Evolutionary conservation across 2,329 filamentous ascomycete genomes (phyloP).

Genomic region (Neopestalotiopsis rosae): DNA sequence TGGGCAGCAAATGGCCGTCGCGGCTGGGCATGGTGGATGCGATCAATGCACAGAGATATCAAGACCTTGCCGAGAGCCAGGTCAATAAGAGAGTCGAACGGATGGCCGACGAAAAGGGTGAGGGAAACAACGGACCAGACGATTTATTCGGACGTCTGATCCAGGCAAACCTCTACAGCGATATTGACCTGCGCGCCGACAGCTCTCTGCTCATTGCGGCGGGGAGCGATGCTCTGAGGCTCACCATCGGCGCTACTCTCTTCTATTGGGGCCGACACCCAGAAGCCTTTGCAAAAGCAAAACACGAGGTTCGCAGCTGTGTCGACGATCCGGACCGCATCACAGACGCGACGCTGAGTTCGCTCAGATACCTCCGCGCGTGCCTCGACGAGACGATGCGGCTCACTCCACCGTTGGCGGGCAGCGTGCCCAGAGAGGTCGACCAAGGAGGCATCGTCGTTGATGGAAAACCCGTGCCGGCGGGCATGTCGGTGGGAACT

Average conservation of each 20-base stretch:
- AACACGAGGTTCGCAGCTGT: not conserved
- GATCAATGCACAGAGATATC: conserved; percentile 12
- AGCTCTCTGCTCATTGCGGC: conserved; percentile 18
- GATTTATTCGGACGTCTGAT: conserved; percentile 16
- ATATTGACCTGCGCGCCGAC: conserved; percentile 17
- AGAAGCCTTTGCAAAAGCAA: not conserved
- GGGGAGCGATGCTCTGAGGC: conserved; percentile 14
- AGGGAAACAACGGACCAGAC: not conserved
- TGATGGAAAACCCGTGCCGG: not conserved
- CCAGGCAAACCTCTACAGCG: conserved; percentile 15
- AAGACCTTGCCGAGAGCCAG: conserved; percentile 13
- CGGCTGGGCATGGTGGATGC: conserved; percentile 2
- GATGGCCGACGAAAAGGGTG: not conserved
- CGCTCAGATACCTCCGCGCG: conserved; percentile 9
- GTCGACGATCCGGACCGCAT: not conserved
- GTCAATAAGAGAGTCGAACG: not conserved
- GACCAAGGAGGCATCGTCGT: conserved; percentile 3
- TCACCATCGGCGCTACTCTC: conserved; percentile 9
- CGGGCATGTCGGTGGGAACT: conserved; percentile 7
- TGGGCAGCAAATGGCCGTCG: conserved; percentile 13
- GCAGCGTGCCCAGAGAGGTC: not conserved
- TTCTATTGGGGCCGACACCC: conserved; percentile 2
- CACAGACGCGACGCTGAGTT: conserved; percentile 2
- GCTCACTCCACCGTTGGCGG: not conserved
- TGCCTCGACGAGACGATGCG: conserved; percentile 15